Percentiles rank a stretch among this genome's conserved stretches.
phyloP scores from a whole-genome alignment of 345 rosid genomes.

The Laguncularia racemosa region DNA sequence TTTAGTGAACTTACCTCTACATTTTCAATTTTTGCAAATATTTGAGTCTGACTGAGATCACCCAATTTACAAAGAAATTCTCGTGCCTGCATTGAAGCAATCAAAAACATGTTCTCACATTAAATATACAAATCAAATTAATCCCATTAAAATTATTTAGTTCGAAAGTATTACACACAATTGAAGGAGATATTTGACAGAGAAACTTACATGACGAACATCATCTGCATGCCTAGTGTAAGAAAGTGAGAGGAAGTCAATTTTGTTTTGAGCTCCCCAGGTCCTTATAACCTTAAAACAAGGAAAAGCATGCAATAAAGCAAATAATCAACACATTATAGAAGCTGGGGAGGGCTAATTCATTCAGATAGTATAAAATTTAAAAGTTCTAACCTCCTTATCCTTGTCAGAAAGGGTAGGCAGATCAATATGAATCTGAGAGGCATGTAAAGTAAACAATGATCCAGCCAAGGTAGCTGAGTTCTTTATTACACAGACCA shows the following conservation, averaged over 20 bases:
- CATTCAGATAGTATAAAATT: neutral
- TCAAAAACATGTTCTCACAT: slow-evolving; percentile 5
- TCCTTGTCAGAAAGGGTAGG: slow-evolving; percentile 89
- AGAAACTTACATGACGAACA: slow-evolving; percentile 63
- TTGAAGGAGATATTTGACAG: neutral
- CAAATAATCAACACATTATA: slow-evolving; percentile 4
- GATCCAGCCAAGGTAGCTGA: slow-evolving; percentile 85
- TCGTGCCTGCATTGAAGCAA: slow-evolving; percentile 54
- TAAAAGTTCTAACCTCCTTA: slow-evolving; percentile 54
- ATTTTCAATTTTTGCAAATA: slow-evolving; percentile 93
- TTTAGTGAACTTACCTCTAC: slow-evolving; percentile 47
- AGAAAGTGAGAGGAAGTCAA: slow-evolving; percentile 90
- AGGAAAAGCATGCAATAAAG: slow-evolving; percentile 1
- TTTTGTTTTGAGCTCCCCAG: slow-evolving; percentile 94
- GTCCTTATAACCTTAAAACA: slow-evolving; percentile 64
- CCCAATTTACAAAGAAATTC: slow-evolving; percentile 73
- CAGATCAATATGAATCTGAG: slow-evolving; percentile 80
- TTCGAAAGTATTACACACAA: neutral
- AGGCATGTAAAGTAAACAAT: slow-evolving; percentile 74
- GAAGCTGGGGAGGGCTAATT: neutral
- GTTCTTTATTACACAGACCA: slow-evolving; percentile 78
- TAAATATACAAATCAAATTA: neutral
- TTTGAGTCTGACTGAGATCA: slow-evolving; percentile 84
- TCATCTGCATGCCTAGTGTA: slow-evolving; percentile 95
- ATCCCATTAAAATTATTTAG: neutral